Conservation (phyloP, 2,329 filamentous ascomycete species). For the Teratosphaeria gauchensis region DNA sequence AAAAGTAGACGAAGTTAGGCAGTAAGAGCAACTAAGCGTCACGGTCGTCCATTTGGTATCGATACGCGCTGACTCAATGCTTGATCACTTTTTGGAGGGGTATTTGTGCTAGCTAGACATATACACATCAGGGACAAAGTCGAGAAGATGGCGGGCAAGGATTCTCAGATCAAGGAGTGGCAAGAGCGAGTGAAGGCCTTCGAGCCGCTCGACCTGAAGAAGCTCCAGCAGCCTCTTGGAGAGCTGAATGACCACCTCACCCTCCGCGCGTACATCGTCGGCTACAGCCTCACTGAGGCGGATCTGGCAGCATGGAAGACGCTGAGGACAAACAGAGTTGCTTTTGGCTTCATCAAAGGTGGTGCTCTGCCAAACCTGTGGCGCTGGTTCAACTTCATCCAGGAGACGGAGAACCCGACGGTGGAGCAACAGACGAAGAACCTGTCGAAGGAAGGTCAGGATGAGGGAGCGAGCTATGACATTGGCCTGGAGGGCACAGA, state of each 20-base stretch:
- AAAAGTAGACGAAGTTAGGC: too few species aligned
- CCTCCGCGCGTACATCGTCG: conserved; percentile 75
- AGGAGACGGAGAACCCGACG: conserved; percentile 63
- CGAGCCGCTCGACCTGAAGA: conserved; percentile 64
- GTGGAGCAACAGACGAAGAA: conserved; percentile 39
- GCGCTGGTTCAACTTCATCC: conserved; percentile 81
- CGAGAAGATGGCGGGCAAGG: conserved; percentile 10
- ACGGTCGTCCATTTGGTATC: too few species aligned
- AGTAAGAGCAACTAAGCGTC: too few species aligned
- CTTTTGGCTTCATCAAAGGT: conserved; percentile 70
- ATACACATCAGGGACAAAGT: background rate
- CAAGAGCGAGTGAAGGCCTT: conserved; percentile 43
- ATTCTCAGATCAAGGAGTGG: conserved; percentile 42
- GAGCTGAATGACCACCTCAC: conserved; percentile 81
- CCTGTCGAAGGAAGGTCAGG: conserved; percentile 47
- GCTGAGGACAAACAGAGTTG: conserved; percentile 75
- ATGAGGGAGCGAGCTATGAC: conserved; percentile 79
- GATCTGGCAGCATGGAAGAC: conserved; percentile 79
- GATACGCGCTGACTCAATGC: background rate
- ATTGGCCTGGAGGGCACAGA: conserved; percentile 77
- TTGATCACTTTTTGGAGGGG: background rate
- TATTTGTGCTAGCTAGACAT: background rate
- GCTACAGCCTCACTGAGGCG: conserved; percentile 65
- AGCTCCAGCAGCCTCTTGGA: conserved; percentile 60
- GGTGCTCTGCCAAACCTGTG: conserved; percentile 65